phyloP scores from a whole-genome alignment of 352 stramenopile genomes.

The Plasmopara halstedii region DNA sequence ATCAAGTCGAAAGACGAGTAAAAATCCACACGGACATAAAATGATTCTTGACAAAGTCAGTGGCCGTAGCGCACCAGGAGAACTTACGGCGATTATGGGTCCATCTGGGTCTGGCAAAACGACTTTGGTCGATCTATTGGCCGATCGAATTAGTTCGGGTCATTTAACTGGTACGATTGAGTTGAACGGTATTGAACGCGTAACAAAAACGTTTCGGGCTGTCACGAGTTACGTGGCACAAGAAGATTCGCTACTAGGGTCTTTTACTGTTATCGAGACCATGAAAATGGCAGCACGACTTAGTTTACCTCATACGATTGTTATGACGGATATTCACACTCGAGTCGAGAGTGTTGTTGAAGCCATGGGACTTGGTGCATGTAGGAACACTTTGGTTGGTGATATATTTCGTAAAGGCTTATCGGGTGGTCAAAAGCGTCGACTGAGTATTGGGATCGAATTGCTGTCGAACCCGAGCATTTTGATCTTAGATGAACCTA shows the following conservation, averaged over 20 bases:
- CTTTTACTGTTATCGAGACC: slow-evolving; percentile 65
- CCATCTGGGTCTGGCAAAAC: slow-evolving; percentile 52
- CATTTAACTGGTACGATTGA: slow-evolving; percentile 34
- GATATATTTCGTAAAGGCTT: slow-evolving; percentile 68
- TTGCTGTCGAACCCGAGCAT: slow-evolving; percentile 57
- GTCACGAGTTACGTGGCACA: slow-evolving; percentile 53
- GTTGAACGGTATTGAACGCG: slow-evolving; percentile 29
- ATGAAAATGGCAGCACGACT: slow-evolving; percentile 51
- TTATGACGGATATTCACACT: slow-evolving; percentile 12
- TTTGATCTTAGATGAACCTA: slow-evolving; percentile 73
- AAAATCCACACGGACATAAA: slow-evolving; percentile 18
- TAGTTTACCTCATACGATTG: slow-evolving; percentile 29
- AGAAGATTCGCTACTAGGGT: slow-evolving; percentile 49
- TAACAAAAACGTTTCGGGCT: slow-evolving; percentile 28
- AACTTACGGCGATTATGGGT: slow-evolving; percentile 57
- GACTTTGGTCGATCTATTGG: slow-evolving; percentile 50
- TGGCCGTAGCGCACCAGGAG: slow-evolving; percentile 36
- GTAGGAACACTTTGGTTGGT: slow-evolving; percentile 47
- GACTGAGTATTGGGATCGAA: slow-evolving; percentile 69
- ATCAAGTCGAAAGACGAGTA: slow-evolving; percentile 2
- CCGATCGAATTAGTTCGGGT: slow-evolving; percentile 41
- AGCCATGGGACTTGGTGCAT: slow-evolving; percentile 35
- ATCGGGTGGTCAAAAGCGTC: slow-evolving; percentile 62
- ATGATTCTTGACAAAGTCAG: slow-evolving; percentile 44
- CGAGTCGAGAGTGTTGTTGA: slow-evolving; percentile 42